Evolutionary conservation across 129 eudicot genomes (phyloP).

Genomic region (Flaveria brownii): DNA sequence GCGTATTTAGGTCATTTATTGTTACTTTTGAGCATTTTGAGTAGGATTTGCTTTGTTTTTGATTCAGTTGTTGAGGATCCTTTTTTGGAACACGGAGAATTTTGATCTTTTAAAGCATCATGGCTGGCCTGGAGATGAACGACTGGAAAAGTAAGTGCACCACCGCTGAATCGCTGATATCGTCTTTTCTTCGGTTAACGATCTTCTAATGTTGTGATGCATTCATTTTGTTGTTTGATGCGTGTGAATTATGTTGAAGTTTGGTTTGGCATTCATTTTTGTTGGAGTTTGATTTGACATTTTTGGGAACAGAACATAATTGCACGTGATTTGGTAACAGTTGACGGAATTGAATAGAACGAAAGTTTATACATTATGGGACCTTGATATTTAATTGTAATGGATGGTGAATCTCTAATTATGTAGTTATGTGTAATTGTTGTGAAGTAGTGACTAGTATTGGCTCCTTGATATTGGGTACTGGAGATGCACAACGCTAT

Average conservation of each 20-base stretch:
- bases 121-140: conserved; percentile 54
- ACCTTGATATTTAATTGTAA: neutral
- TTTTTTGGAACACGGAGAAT: conserved; percentile 3
- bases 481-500: neutral
- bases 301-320: neutral
- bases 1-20: neutral
- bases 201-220: neutral
- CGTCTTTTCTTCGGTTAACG: neutral
- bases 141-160: conserved; percentile 52
- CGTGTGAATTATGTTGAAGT: neutral
- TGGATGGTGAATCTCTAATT: neutral
- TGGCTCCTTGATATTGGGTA: conserved; percentile 14
- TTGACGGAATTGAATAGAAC: neutral
- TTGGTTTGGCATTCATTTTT: neutral
- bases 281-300: neutral
- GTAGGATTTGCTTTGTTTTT: neutral
- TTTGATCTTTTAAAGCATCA: neutral
- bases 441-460: conserved; percentile 7
- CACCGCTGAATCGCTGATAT: neutral
- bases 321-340: neutral
- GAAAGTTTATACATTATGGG: neutral
- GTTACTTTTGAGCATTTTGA: conserved; percentile 1
- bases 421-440: neutral
- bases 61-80: conserved; percentile 24
- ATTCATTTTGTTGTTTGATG: neutral